A percentile compares a stretch with the other conserved stretches of the same genome.
Conservation (phyloP, 169 alveolate genomes). For the Plasmodium knowlesi region DNA sequence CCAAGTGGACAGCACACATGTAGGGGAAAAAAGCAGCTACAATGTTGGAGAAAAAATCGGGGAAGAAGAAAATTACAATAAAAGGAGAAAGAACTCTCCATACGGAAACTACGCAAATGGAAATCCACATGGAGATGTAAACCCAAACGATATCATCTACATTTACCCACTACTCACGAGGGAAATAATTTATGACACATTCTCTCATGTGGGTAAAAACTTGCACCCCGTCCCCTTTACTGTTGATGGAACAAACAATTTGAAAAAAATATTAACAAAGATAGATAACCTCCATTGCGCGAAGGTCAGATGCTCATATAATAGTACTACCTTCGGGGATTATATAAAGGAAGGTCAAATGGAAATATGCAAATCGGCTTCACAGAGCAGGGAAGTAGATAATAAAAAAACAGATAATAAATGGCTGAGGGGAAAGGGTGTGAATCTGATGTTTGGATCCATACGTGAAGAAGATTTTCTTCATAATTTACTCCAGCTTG, state of each 20-base stretch:
- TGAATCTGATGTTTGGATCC: constrained; percentile 49
- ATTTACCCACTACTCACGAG: constrained; percentile 23
- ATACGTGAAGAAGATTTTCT: constrained; percentile 18
- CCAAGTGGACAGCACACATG: neutral
- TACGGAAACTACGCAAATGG: neutral
- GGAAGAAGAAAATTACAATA: neutral
- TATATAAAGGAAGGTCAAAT: constrained; percentile 42
- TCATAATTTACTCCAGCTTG: constrained; percentile 11
- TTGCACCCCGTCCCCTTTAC: constrained; percentile 49
- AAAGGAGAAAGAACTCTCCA: neutral
- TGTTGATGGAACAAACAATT: constrained; percentile 1
- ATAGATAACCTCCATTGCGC: constrained; percentile 47
- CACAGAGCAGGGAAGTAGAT: neutral
- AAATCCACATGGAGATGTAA: neutral
- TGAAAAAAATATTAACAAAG: constrained; percentile 36
- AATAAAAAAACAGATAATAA: neutral
- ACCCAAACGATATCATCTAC: neutral
- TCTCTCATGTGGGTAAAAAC: constrained; percentile 16
- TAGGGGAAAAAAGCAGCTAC: neutral
- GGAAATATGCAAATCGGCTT: neutral
- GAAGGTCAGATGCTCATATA: constrained; percentile 6
- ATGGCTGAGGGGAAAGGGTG: neutral
- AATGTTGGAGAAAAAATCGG: neutral
- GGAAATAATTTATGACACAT: constrained; percentile 20
- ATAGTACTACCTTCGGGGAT: constrained; percentile 29